Conservation (phyloP, 1,284 basidiomycete genomes). For the Cryptococcus sp. region DNA sequence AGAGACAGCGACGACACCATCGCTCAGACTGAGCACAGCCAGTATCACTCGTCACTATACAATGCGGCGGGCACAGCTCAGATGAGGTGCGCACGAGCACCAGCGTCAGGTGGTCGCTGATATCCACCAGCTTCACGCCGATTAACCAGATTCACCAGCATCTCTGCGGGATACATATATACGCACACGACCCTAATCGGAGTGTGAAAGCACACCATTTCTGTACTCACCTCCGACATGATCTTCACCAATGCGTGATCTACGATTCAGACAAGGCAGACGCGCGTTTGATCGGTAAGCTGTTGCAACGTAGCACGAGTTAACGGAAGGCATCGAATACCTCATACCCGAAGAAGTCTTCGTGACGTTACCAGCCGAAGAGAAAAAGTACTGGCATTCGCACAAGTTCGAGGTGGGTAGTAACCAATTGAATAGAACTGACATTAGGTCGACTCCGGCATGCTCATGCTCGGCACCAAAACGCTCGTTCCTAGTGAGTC, state of each 20-base stretch:
- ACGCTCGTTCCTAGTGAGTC: constrained; percentile 53
- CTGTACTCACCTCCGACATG: constrained; percentile 51
- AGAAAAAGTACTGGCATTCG: constrained; percentile 51
- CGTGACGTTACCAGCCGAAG: constrained; percentile 38
- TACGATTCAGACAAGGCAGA: constrained; percentile 49
- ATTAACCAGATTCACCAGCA: constrained; percentile 59
- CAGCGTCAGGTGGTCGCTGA: background rate
- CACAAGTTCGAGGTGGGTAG: constrained; percentile 49
- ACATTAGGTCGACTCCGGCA: constrained; percentile 57
- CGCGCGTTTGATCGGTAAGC: constrained; percentile 47
- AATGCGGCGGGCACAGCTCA: constrained; percentile 51
- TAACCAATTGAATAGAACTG: background rate
- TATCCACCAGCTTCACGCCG: constrained; percentile 52
- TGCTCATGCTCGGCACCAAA: constrained; percentile 57
- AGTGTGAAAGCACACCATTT: constrained; percentile 56
- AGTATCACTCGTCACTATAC: constrained; percentile 40
- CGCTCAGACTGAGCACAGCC: constrained; percentile 25
- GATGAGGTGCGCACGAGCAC: constrained; percentile 43
- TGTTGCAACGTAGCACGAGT: background rate
- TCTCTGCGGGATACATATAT: constrained; percentile 56
- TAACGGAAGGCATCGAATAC: constrained; percentile 48
- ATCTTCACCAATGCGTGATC: constrained; percentile 50
- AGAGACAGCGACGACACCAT: constrained; percentile 15
- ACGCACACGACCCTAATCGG: constrained; percentile 53
- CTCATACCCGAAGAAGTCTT: constrained; percentile 51